Evolutionary conservation across 805 yeast genomes (phyloP), one percentile per base, ranked within the genome.

Genomic region (Candida silvatica): DNA sequence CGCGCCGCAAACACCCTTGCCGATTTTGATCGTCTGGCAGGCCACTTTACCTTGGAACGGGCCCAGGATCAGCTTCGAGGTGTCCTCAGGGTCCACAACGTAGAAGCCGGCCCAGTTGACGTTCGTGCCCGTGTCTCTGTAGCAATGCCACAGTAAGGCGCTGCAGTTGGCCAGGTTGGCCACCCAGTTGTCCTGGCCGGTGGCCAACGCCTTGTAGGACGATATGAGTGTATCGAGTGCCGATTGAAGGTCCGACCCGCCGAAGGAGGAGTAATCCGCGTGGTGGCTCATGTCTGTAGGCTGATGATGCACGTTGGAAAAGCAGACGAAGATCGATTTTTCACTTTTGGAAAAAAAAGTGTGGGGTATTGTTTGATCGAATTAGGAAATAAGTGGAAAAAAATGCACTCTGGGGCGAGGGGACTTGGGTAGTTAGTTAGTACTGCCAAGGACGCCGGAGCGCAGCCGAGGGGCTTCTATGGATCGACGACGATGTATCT

Each of bases 41-140:
- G 97, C 97, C 3, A 90, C 97, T 56, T 86, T 86, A 4, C 98
- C 98, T 57, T 85, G 94, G 57, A 90, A 90, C 11, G 98, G 98
- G 0, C 94, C 98, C 26, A 90, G 62, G 17, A 84, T 67, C 34
- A 92, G 62, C 48, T 69, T 75, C 1, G 53, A 31, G 1, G 46
- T 32, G 18, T 49, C 54, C 9, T 53, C 48, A 3, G 62, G 55
- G 36, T 73, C 67, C 14, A 66, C 45, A 2, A 83, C 73, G 49
- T 90, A 90, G 54, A 92, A 87, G 0, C 98, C 98, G 0, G 94
- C 75, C 98, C 98, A 90, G 55, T 90, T 90, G 8, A 88, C 83
- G 8, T 64, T 51, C 1, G 61, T 43, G 0, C 44, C 35, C 5
- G 48, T 46, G 0, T 85, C 69, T 37, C 71, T 79, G 56, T 85